Percentiles rank a stretch among this genome's conserved stretches.
Conservation (phyloP, 106 monocot species). For the Dendrobium catenatum region DNA sequence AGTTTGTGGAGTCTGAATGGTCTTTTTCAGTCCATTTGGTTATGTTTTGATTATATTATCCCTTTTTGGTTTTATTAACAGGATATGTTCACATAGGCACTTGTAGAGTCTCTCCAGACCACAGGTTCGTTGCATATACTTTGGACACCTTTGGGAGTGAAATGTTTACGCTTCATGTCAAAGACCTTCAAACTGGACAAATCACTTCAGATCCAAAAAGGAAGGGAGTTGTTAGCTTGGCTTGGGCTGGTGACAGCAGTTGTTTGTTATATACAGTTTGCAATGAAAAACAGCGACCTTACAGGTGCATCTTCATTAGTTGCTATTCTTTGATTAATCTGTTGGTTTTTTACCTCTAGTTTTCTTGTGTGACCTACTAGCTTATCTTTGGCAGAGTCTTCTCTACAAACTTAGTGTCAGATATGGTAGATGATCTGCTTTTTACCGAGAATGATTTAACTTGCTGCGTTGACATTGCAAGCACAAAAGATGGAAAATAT, state of each 20-base stretch:
- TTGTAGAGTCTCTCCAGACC: constrained; percentile 83
- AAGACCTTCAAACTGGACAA: constrained; percentile 54
- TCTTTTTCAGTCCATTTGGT: background rate
- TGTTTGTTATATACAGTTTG: constrained; percentile 71
- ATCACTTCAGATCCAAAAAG: constrained; percentile 31
- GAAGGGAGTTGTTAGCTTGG: constrained; percentile 73
- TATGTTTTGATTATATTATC: constrained; percentile 8
- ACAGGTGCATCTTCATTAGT: constrained; percentile 24
- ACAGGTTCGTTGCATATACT: constrained; percentile 88
- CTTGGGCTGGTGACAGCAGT: constrained; percentile 59
- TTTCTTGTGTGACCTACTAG: constrained; percentile 9
- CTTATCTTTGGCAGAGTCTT: constrained; percentile 44
- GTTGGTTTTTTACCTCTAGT: background rate
- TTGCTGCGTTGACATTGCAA: constrained; percentile 83
- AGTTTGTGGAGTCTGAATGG: background rate
- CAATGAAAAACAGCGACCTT: constrained; percentile 81
- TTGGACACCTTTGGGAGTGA: constrained; percentile 74
- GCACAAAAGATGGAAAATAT: constrained; percentile 88
- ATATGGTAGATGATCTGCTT: constrained; percentile 37
- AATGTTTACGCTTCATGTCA: constrained; percentile 64
- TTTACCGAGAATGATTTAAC: constrained; percentile 62
- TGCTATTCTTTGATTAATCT: background rate
- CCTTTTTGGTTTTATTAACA: constrained; percentile 24
- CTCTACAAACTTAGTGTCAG: constrained; percentile 47
- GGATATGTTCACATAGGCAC: constrained; percentile 96